Conservation (phyloP, 345 rosid species). For the Arabidopsis arenosa region DNA sequence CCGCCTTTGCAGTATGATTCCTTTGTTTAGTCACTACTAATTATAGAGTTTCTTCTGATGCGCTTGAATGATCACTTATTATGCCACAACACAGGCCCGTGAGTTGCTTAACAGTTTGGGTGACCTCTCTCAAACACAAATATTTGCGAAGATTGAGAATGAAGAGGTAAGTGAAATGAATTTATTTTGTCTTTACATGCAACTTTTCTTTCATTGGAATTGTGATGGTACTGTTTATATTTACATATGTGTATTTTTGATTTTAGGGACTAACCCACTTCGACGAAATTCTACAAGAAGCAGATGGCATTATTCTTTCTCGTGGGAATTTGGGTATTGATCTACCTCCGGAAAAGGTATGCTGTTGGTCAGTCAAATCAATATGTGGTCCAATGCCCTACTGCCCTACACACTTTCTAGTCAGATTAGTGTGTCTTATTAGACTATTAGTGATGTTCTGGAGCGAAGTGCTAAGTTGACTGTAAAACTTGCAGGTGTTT, state of each 20-base stretch:
- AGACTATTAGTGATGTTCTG: constrained; percentile 25
- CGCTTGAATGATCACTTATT: constrained; percentile 8
- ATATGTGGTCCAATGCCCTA: not conserved
- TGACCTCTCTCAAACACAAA: constrained; percentile 84
- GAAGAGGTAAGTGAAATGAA: constrained; percentile 57
- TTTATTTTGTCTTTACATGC: constrained; percentile 13
- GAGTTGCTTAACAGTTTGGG: constrained; percentile 70
- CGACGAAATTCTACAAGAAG: constrained; percentile 94
- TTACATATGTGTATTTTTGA: not conserved
- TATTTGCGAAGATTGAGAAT: constrained; percentile 93
- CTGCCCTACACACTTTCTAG: not conserved
- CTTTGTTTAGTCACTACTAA: not conserved
- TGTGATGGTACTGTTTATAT: constrained; percentile 19
- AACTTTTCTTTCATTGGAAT: not conserved
- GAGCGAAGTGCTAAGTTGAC: constrained; percentile 18
- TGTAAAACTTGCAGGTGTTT: constrained; percentile 65
- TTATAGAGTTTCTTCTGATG: not conserved
- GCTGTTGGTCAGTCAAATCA: constrained; percentile 13
- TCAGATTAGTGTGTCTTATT: constrained; percentile 29
- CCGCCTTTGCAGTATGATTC: not conserved
- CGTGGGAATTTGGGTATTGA: constrained; percentile 96
- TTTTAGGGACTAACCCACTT: constrained; percentile 85
- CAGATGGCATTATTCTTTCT: constrained; percentile 96
- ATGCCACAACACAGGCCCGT: constrained; percentile 62
- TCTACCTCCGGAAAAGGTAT: constrained; percentile 96